Evolutionary conservation across 305 asterid species (phyloP).

Genomic region (Fraxinus xanthoxyloides): DNA sequence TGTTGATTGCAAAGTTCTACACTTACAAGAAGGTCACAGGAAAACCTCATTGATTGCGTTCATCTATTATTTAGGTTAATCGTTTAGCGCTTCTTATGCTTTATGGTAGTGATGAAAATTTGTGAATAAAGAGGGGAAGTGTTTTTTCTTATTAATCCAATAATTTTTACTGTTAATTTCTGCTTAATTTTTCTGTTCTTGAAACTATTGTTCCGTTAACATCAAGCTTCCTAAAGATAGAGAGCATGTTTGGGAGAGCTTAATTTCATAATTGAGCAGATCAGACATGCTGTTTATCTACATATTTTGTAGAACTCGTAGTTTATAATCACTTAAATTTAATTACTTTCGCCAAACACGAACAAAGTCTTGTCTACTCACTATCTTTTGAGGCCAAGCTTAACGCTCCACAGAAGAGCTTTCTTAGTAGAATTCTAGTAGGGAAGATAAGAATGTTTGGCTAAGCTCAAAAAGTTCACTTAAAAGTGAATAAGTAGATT

Average conservation of each 20-base stretch:
- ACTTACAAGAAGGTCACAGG: slow-evolving; percentile 54
- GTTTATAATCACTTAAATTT: not conserved
- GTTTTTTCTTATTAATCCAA: not conserved
- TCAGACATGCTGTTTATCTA: not conserved
- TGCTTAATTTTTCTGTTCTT: not conserved
- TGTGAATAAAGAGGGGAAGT: not conserved
- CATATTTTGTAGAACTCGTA: not conserved
- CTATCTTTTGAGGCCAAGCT: not conserved
- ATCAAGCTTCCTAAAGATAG: not conserved
- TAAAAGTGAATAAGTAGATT: not conserved
- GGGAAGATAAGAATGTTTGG: not conserved
- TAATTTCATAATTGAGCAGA: not conserved
- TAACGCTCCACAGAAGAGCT: not conserved
- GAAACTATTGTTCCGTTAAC: not conserved
- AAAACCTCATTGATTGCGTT: not conserved
- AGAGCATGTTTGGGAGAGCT: not conserved
- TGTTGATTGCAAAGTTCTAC: slow-evolving; percentile 28
- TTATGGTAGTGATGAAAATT: not conserved
- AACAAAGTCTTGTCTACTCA: not conserved
- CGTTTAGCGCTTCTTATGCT: not conserved
- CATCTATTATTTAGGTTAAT: not conserved
- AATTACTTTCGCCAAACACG: not conserved
- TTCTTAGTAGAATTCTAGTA: not conserved
- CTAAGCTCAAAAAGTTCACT: not conserved
- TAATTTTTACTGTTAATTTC: not conserved